These are phyloP conservation scores for Gyrodon lividus DNA, from an alignment of 768 basidiomycete genomes.

Conservation along the genomic window DNA sequence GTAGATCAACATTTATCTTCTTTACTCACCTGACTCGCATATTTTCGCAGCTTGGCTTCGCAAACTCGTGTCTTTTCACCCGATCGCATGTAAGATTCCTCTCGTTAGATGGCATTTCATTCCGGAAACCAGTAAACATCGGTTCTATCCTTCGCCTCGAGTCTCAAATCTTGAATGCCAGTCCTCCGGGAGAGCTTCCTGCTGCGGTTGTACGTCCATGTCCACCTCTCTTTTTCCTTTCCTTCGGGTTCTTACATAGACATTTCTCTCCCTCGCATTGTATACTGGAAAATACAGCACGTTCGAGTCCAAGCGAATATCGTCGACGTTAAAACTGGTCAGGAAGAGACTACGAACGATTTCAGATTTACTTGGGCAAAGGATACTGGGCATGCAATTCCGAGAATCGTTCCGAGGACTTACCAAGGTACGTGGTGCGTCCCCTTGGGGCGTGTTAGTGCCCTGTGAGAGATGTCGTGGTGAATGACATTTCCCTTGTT, in stretches of 20 bases:
- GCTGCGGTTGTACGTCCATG: constrained; percentile 55
- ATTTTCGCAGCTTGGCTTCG: constrained; percentile 60
- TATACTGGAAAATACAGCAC: constrained; percentile 43
- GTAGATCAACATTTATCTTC: constrained; percentile 31
- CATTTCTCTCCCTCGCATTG: background rate
- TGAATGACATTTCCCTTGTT: constrained; percentile 9
- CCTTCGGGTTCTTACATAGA: background rate
- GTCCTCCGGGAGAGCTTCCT: constrained; percentile 29
- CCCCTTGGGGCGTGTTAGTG: background rate
- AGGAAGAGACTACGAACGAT: constrained; percentile 68
- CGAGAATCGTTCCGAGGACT: constrained; percentile 61
- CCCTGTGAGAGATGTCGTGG: background rate
- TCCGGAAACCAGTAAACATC: constrained; percentile 78
- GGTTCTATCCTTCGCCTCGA: constrained; percentile 77
- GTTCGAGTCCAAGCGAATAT: constrained; percentile 72
- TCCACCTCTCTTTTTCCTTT: background rate
- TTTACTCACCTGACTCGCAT: background rate
- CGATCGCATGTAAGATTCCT: constrained; percentile 66
- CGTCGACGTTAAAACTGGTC: constrained; percentile 63
- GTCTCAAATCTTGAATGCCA: constrained; percentile 65
- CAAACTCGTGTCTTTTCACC: constrained; percentile 69
- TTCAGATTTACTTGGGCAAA: constrained; percentile 74
- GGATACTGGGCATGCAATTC: constrained; percentile 38
- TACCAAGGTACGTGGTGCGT: constrained; percentile 51
- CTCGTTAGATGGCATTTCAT: constrained; percentile 77